A percentile compares a stretch with the other conserved stretches of the same genome.
Conservation (phyloP, 1,139 yeast species). For the Kurtzmaniella quercitrusa region DNA sequence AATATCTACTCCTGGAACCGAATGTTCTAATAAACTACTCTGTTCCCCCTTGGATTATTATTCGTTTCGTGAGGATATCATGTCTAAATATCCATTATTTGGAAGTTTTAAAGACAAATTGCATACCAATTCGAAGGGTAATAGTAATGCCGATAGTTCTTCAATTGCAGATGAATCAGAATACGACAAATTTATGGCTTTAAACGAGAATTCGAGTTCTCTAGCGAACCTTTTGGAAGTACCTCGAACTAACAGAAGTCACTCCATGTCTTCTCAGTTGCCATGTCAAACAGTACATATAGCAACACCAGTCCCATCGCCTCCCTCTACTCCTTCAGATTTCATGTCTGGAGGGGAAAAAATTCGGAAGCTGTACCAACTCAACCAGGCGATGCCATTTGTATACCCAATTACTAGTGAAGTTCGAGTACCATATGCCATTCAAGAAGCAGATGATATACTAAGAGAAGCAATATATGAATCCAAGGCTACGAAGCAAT, state of each 20-base stretch:
- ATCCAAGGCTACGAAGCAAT: conserved; percentile 60
- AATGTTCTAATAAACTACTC: conserved; percentile 26
- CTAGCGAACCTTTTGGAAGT: conserved; percentile 55
- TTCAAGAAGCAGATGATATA: conserved; percentile 67
- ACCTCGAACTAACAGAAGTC: conserved; percentile 53
- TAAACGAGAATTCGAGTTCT: conserved; percentile 43
- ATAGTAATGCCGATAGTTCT: conserved; percentile 11
- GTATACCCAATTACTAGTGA: conserved; percentile 52
- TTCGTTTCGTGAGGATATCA: conserved; percentile 70
- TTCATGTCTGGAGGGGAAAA: conserved; percentile 59
- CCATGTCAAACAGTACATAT: conserved; percentile 70
- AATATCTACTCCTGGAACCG: conserved; percentile 29
- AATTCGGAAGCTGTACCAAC: conserved; percentile 67
- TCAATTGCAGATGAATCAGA: conserved; percentile 4
- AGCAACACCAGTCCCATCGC: conserved; percentile 89
- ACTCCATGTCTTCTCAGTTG: conserved; percentile 50
- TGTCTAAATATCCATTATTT: conserved; percentile 71
- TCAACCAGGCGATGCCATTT: conserved; percentile 77
- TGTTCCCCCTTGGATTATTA: conserved; percentile 80
- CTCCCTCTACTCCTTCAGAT: conserved; percentile 62
- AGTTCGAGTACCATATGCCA: conserved; percentile 61
- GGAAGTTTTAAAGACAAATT: conserved; percentile 13
- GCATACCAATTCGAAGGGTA: conserved; percentile 1
- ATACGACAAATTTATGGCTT: conserved; percentile 35
- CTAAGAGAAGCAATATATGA: conserved; percentile 60